Conservation (phyloP, 306 rosid species). For the Medicago ruthenica region DNA sequence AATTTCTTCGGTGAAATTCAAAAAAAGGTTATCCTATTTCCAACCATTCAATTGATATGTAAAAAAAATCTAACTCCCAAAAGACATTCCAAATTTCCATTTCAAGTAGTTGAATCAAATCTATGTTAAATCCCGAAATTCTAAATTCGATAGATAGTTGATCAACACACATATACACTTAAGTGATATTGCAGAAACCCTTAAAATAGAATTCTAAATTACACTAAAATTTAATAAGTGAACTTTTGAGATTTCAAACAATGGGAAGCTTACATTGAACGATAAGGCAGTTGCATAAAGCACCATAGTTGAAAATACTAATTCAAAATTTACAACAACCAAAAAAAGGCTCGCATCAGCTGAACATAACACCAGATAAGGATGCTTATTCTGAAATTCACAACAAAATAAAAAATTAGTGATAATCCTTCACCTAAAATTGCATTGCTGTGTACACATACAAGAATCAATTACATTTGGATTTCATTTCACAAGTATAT, state of each 20-base stretch:
- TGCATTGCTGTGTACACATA: neutral
- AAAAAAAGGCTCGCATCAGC: neutral
- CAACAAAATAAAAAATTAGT: neutral
- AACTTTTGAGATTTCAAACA: neutral
- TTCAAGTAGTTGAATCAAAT: slow-evolving; percentile 7
- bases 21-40: neutral
- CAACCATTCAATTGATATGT: neutral
- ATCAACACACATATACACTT: neutral
- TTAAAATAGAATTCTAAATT: neutral
- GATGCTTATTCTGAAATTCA: neutral
- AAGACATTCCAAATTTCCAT: slow-evolving; percentile 10
- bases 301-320: slow-evolving; percentile 42
- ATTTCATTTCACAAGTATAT: neutral
- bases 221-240: neutral
- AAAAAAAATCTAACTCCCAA: neutral
- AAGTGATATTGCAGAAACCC: slow-evolving; percentile 3
- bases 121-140: slow-evolving; percentile 3
- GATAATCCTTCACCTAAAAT: neutral
- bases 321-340: slow-evolving; percentile 9
- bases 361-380: neutral
- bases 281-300: slow-evolving; percentile 47
- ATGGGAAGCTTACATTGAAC: slow-evolving; percentile 43
- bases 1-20: neutral
- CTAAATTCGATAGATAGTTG: neutral
- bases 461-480: neutral